Conservation (phyloP, 106 monocot species). For the Amphibolis antarctica region DNA sequence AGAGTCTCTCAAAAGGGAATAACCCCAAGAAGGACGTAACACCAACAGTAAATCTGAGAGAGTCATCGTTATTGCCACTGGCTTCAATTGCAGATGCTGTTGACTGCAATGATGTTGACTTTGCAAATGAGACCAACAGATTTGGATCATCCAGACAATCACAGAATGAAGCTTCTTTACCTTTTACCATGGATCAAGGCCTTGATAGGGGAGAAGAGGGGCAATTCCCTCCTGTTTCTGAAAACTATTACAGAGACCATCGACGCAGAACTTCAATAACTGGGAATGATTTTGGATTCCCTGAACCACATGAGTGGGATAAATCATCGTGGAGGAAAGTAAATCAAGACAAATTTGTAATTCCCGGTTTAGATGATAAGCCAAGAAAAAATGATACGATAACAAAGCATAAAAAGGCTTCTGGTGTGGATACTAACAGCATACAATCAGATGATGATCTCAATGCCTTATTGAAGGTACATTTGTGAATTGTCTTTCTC, state of each 20-base stretch:
- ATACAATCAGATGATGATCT: slow-evolving; percentile 48
- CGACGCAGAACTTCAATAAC: slow-evolving; percentile 18
- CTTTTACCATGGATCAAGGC: slow-evolving; percentile 20
- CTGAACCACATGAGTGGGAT: slow-evolving; percentile 33
- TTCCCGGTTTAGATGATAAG: slow-evolving; percentile 25
- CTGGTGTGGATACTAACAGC: slow-evolving; percentile 25
- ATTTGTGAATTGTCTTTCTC: not conserved
- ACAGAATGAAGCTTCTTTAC: slow-evolving; percentile 30
- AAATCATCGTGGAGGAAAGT: slow-evolving; percentile 25
- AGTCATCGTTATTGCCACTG: slow-evolving; percentile 38
- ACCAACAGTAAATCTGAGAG: slow-evolving; percentile 37
- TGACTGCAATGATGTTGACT: slow-evolving; percentile 20
- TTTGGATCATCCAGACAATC: slow-evolving; percentile 62
- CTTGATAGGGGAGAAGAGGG: slow-evolving; percentile 28
- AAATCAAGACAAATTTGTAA: slow-evolving; percentile 21
- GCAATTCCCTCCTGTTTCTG: slow-evolving; percentile 12
- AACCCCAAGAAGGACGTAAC: slow-evolving; percentile 67
- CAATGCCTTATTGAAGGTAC: slow-evolving; percentile 65
- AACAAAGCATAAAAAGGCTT: slow-evolving; percentile 25
- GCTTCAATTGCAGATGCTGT: slow-evolving; percentile 31
- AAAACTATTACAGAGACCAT: slow-evolving; percentile 31
- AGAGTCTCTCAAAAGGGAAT: slow-evolving; percentile 79
- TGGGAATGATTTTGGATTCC: slow-evolving; percentile 29
- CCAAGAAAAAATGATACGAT: slow-evolving; percentile 14
- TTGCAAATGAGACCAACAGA: slow-evolving; percentile 26